Evolutionary conservation across 345 rosid genomes (phyloP), one percentile per base, ranked within the genome.

Genomic region (Bruguiera sexangula): DNA sequence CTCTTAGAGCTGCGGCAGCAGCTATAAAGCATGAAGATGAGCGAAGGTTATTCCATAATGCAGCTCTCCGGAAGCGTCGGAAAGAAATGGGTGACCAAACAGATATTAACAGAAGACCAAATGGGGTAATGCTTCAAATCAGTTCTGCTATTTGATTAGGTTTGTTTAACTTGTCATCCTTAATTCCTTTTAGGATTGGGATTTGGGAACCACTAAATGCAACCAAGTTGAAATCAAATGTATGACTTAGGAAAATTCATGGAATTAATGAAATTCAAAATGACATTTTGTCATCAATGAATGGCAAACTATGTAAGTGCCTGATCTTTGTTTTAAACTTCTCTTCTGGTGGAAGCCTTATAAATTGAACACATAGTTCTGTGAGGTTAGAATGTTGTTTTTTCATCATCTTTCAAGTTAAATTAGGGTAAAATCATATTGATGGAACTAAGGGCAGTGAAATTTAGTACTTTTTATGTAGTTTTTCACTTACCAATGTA

Each of bases 1-100:
- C 96, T 69, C 87, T 95, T 63, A 86, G 99, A 86, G 97, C 99
- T 82, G 99, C 96, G 2, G 97, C 99, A 59, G 82, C 80, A 69
- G 89, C 97, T 69, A 85, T 91, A 64, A 94, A 86, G 85, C 96
- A 84, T 60, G 96, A 94, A 79, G 98, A 91, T 84, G 91, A 91
- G 68, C 84, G 92, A 69, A 81, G 96, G 81, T 85, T 91, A 62
- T 91, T 94, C 79, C 96, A 89, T 75, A 94, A 94, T 73, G 93
- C 97, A 64, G 77, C 97, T 71, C 87, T 88, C 64, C 88, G 98
- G 62, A 94, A 91, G 81, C 92, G 96, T 72, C 85, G 97, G 82
- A 94, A 91, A 81, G 98, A 89, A 78, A 81, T 89, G 85, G 89
- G 88, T 68, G 95, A 91, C 62, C 96, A 88, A 70, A 67, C 81